Evolutionary conservation across 2,329 filamentous ascomycete species (phyloP), one percentile per base, ranked within the genome.

Genomic region (Epichloe bromicola): DNA sequence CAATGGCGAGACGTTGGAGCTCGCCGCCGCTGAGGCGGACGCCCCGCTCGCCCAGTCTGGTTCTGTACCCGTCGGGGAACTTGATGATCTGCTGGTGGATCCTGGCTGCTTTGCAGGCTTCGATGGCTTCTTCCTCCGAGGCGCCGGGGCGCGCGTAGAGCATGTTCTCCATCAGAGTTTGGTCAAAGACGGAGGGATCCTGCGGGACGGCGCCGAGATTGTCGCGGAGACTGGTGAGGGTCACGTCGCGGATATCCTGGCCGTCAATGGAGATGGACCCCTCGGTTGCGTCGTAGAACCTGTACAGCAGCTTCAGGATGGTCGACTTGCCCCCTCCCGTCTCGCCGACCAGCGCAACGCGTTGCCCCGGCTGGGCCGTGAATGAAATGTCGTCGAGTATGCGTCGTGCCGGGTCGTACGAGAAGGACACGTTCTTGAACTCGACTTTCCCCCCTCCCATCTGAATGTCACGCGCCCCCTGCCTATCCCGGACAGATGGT

Each of bases 281-380:
- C 3, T 61, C 61, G 0, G 70, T 72, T 2, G 79, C 71, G 52
- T 83, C 79, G 66, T 81, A 82, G 59, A 79, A 79, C 1, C 80
- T 72, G 51, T 76, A 73, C 7, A 83, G 71, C 0, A 84, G 68
- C 59, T 82, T 82, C 50, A 82, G 64, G 48, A 79, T 73, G 0
- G 80, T 82, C 0, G 78, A 81, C 61, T 83, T 83, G 20, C 80
- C 80, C 74, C 74, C 74, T 11, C 80, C 80, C 0, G 79, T 81
- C 56, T 79, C 76, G 17, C 80, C 80, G 1, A 83, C 78, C 5
- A 83, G 67, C 0, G 80, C 80, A 2, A 82, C 65, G 0, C 76
- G 80, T 51, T 79, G 68, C 1, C 78, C 79, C 0, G 73, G 70
- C 38, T 67, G 64, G 2, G 72, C 74, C 0, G 63, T 65, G 47